phyloP scores from a whole-genome alignment of 108 stramenopile genomes.

The Conticribra weissflogii region DNA sequence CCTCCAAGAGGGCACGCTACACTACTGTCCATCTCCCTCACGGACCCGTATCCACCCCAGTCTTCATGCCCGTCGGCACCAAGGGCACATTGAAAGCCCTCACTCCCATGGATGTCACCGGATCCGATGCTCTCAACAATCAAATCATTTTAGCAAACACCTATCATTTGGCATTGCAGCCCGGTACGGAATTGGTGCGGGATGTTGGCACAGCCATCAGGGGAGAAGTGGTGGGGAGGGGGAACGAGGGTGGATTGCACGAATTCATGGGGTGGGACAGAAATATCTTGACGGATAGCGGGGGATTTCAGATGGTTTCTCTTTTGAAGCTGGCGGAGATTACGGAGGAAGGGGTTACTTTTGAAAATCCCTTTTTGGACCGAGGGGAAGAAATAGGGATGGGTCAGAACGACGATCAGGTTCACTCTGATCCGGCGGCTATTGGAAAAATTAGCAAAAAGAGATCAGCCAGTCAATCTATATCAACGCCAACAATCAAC shows the following conservation, averaged over 20 bases:
- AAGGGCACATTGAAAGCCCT: conserved; percentile 96
- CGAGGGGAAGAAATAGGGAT: neutral
- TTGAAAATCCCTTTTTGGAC: conserved; percentile 81
- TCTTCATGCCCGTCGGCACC: conserved; percentile 99
- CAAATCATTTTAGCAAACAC: conserved; percentile 96
- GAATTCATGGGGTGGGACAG: conserved; percentile 87
- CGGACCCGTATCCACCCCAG: conserved; percentile 88
- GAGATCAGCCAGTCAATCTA: conserved; percentile 5
- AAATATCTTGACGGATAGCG: conserved; percentile 92
- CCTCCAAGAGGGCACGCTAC: conserved; percentile 72
- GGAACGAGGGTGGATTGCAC: conserved; percentile 82
- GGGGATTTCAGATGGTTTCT: conserved; percentile 99
- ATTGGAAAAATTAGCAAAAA: neutral
- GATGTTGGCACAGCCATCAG: conserved; percentile 35
- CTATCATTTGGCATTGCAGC: conserved; percentile 95
- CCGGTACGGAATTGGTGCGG: conserved; percentile 83
- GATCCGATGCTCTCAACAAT: conserved; percentile 59
- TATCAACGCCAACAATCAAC: conserved; percentile 4
- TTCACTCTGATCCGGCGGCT: conserved; percentile 2
- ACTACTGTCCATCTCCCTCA: conserved; percentile 77
- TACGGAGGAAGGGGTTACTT: conserved; percentile 96
- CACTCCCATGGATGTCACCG: conserved; percentile 70
- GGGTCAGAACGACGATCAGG: conserved; percentile 12
- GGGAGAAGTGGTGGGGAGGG: neutral
- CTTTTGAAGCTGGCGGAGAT: conserved; percentile 91